Evolutionary conservation across 2,329 filamentous ascomycete genomes (phyloP).

Genomic region (Alternaria sp.): DNA sequence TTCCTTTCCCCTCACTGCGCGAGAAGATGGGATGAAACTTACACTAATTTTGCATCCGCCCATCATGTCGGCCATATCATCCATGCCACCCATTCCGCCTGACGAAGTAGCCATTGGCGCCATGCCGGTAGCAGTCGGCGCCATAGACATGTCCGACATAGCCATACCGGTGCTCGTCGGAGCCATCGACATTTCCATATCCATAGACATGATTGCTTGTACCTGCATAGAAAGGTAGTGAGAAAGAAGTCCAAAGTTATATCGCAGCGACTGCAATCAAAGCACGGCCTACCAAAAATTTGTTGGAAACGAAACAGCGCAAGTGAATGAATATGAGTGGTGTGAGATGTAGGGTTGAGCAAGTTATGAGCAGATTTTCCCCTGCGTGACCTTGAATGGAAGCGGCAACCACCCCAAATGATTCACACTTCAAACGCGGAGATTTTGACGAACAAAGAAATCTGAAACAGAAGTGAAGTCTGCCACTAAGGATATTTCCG

Average conservation of each 20-base stretch:
- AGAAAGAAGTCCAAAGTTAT: not conserved
- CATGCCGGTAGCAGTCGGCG: slow-evolving; percentile 11
- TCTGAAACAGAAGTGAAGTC: not conserved
- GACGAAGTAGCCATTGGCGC: slow-evolving; percentile 20
- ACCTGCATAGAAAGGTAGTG: not conserved
- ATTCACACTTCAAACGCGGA: not conserved
- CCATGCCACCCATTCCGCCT: slow-evolving; percentile 31
- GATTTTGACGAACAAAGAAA: not conserved
- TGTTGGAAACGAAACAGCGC: not conserved
- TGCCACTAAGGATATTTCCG: not conserved
- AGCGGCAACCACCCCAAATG: not conserved
- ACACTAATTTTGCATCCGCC: slow-evolving; percentile 43
- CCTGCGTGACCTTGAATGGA: not conserved
- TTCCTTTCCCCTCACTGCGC: not conserved
- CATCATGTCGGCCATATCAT: slow-evolving; percentile 29
- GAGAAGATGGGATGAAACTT: not conserved
- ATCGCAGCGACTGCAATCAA: not conserved
- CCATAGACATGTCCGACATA: slow-evolving; percentile 15
- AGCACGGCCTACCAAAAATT: not conserved
- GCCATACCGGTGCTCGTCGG: not conserved
- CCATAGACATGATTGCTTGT: slow-evolving; percentile 18
- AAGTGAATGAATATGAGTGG: not conserved
- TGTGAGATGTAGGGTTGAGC: slow-evolving; percentile 6
- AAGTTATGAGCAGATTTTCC: slow-evolving; percentile 19
- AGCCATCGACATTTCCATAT: slow-evolving; percentile 2